A percentile compares a stretch with the other conserved stretches of the same genome.
Conservation (phyloP, 2,329 filamentous ascomycete species). For the Plenodomus lindquistii region DNA sequence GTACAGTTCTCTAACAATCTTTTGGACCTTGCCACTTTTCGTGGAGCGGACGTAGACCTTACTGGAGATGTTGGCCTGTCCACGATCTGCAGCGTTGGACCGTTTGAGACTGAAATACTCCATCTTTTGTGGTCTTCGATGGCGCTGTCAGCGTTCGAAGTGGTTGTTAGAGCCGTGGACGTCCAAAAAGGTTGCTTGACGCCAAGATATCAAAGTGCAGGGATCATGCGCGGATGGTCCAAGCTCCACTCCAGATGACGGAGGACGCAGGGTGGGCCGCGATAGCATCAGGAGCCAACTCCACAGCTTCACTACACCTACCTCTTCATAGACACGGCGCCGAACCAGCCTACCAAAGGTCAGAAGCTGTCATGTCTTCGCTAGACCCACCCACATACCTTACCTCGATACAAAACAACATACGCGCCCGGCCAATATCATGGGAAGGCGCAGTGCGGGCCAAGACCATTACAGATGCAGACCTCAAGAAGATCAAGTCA, state of each 20-base stretch:
- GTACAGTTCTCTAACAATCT: conserved; percentile 96
- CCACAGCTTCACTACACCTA: conserved; percentile 24
- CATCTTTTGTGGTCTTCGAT: conserved; percentile 21
- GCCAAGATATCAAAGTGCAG: conserved; percentile 34
- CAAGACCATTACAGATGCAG: conserved; percentile 89
- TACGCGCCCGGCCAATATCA: conserved; percentile 90
- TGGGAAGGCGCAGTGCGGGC: conserved; percentile 97
- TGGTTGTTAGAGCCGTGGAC: conserved; percentile 12
- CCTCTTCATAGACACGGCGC: conserved; percentile 8
- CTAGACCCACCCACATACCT: conserved; percentile 89
- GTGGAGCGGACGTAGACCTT: conserved; percentile 96
- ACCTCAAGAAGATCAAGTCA: conserved; percentile 93
- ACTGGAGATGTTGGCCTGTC: conserved; percentile 79
- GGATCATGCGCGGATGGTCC: conserved; percentile 4
- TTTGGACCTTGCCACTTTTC: conserved; percentile 95
- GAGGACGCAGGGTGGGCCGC: conserved; percentile 33
- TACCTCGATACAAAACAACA: conserved; percentile 91
- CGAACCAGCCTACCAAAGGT: conserved; percentile 1
- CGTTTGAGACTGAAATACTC: conserved; percentile 61
- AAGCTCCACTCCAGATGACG: conserved; percentile 37
- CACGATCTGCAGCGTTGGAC: conserved; percentile 56
- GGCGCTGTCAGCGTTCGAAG: conserved; percentile 9
- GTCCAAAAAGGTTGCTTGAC: conserved; percentile 25
- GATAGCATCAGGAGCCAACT: conserved; percentile 37
- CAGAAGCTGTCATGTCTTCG: conserved; percentile 64